A percentile compares a stretch with the other conserved stretches of the same genome.
Evolutionary conservation across 805 yeast genomes (phyloP).

Genomic region (Priceomyces medius): DNA sequence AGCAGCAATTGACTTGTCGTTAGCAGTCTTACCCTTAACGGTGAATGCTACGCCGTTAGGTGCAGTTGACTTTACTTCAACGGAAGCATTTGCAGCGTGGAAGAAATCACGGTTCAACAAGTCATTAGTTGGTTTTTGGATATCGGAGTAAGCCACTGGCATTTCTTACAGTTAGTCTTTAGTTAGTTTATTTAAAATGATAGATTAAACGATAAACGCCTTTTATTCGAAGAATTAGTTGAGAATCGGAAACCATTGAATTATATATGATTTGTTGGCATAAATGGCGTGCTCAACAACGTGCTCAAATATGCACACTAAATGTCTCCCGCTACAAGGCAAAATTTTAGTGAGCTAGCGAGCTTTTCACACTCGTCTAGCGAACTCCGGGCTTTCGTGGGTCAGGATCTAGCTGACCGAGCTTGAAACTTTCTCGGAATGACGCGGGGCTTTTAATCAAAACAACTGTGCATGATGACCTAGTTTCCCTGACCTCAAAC

Average conservation of each 20-base stretch:
- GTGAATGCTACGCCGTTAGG: slow-evolving; percentile 96
- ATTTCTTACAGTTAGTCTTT: slow-evolving; percentile 1
- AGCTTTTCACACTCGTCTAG: neutral
- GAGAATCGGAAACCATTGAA: neutral
- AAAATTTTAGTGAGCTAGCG: neutral
- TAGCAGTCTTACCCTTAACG: slow-evolving; percentile 84
- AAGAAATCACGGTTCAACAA: slow-evolving; percentile 88
- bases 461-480: too few relatives aligned
- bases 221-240: neutral
- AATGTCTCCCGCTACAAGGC: neutral
- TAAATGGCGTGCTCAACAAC: slow-evolving; percentile 6
- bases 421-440: too few relatives aligned
- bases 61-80: slow-evolving; percentile 89
- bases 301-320: slow-evolving; percentile 20
- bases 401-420: too few relatives aligned
- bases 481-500: too few relatives aligned
- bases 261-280: slow-evolving; percentile 5
- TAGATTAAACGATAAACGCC: neutral
- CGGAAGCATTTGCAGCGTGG: slow-evolving; percentile 83
- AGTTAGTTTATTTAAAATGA: neutral
- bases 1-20: slow-evolving; percentile 81
- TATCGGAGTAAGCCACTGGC: slow-evolving; percentile 90
- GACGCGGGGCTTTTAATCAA: too few relatives aligned
- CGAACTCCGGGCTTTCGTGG: too few relatives aligned
- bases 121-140: slow-evolving; percentile 89